Percentiles rank a stretch among this genome's conserved stretches.
These are phyloP conservation scores for Apiotrichum sp. DNA, from an alignment of 1,284 basidiomycete genomes.

Conservation along the genomic window DNA sequence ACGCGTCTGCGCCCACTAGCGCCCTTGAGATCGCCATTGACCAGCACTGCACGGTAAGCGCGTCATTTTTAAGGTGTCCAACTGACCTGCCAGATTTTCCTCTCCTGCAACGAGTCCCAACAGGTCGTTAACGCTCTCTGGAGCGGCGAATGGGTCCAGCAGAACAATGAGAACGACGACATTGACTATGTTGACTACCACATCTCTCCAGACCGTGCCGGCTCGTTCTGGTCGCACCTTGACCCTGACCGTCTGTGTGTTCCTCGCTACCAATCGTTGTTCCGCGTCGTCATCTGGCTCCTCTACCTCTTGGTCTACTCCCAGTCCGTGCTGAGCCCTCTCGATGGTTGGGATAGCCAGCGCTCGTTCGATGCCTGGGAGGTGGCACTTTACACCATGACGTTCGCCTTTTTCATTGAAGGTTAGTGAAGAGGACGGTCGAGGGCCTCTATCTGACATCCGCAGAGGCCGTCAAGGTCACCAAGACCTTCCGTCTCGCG, in stretches of 20 bases:
- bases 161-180: slow-evolving; percentile 45
- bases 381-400: slow-evolving; percentile 66
- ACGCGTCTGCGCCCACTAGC: slow-evolving; percentile 64
- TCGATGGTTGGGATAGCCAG: slow-evolving; percentile 37
- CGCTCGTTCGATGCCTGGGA: slow-evolving; percentile 67
- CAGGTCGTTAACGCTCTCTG: slow-evolving; percentile 59
- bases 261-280: slow-evolving; percentile 58
- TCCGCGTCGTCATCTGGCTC: slow-evolving; percentile 64
- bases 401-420: slow-evolving; percentile 68
- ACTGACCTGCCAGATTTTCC: slow-evolving; percentile 58
- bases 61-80: background rate
- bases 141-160: slow-evolving; percentile 73
- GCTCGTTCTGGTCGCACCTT: slow-evolving; percentile 62
- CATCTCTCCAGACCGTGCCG: slow-evolving; percentile 30
- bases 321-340: slow-evolving; percentile 60
- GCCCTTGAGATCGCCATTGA: slow-evolving; percentile 79
- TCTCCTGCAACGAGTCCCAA: slow-evolving; percentile 81
- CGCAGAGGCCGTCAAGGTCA: slow-evolving; percentile 49
- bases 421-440: slow-evolving; percentile 56
- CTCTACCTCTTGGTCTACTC: slow-evolving; percentile 80
- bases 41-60: slow-evolving; percentile 51
- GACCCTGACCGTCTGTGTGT: slow-evolving; percentile 74
- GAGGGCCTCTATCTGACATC: background rate
- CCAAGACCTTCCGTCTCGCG: slow-evolving; percentile 50
- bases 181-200: slow-evolving; percentile 48